phyloP scores from a whole-genome alignment of 306 rosid genomes.

The Glycine soja region DNA sequence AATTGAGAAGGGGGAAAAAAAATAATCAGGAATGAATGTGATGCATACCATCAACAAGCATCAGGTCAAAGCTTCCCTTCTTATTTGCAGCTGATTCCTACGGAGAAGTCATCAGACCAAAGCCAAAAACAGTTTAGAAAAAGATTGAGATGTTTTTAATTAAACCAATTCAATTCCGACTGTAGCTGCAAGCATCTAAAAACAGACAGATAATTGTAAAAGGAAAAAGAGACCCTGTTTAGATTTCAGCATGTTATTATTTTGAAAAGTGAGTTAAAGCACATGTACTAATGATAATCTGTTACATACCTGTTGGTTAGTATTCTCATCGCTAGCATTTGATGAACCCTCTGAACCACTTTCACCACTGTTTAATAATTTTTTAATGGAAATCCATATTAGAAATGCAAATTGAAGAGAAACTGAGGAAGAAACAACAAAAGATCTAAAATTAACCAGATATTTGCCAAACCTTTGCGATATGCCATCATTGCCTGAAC shows the following conservation, averaged over 20 bases:
- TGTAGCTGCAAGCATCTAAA: neutral
- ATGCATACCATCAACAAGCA: slow-evolving; percentile 90
- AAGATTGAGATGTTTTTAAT: neutral
- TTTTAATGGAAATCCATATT: slow-evolving; percentile 16
- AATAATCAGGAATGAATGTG: neutral
- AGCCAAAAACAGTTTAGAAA: slow-evolving; percentile 1
- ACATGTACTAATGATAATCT: slow-evolving; percentile 5
- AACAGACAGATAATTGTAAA: neutral
- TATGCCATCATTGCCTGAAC: slow-evolving; percentile 88
- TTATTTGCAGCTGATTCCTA: slow-evolving; percentile 76
- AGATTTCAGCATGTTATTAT: no score
- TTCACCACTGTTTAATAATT: slow-evolving; percentile 63
- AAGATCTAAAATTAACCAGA: neutral
- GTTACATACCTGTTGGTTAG: slow-evolving; percentile 75
- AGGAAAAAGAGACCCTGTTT: neutral
- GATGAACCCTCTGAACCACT: slow-evolving; percentile 94
- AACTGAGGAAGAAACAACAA: slow-evolving; percentile 15
- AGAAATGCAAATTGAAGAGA: slow-evolving; percentile 27
- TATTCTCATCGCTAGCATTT: slow-evolving; percentile 83
- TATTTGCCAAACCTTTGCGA: slow-evolving; percentile 76
- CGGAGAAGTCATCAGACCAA: slow-evolving; percentile 20
- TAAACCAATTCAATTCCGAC: slow-evolving; percentile 33
- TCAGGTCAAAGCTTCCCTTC: slow-evolving; percentile 91
- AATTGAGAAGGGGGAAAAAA: neutral
- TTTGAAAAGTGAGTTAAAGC: slow-evolving; percentile 20